Conservation (phyloP, 2,329 filamentous ascomycete genomes). For the Epichloe brachyelytri region DNA sequence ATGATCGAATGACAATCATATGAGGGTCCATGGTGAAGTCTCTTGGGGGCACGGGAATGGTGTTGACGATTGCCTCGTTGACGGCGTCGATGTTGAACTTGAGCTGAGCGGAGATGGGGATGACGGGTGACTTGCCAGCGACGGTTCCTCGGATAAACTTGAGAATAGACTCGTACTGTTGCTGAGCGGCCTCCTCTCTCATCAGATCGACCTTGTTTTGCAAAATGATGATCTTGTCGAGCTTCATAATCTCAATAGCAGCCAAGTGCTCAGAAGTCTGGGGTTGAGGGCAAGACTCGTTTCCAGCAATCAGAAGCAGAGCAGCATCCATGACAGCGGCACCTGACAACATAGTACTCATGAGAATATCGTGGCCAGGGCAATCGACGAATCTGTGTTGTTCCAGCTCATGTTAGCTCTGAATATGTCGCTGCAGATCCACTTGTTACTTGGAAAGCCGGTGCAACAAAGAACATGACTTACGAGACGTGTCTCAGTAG, state of each 20-base stretch:
- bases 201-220: conserved; percentile 99
- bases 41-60: conserved; percentile 80
- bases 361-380: conserved; percentile 99
- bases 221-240: conserved; percentile 97
- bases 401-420: conserved; percentile 8
- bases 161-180: conserved; percentile 92
- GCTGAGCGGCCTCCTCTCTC: conserved; percentile 84
- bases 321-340: conserved; percentile 99
- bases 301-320: conserved; percentile 88
- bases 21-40: conserved; percentile 88
- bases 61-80: conserved; percentile 90
- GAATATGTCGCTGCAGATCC: neutral
- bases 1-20: conserved; percentile 99
- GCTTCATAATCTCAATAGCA: conserved; percentile 99
- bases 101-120: conserved; percentile 92
- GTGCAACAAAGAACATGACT: conserved; percentile 25
- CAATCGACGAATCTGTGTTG: conserved; percentile 78
- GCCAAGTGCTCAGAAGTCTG: conserved; percentile 98
- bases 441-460: neutral
- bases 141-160: conserved; percentile 98
- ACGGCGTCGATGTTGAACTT: conserved; percentile 99
- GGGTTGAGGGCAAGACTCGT: conserved; percentile 95
- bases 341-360: conserved; percentile 99
- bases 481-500: conserved; percentile 86
- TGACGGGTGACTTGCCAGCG: conserved; percentile 86